A percentile compares a stretch with the other conserved stretches of the same genome.
Conservation (phyloP, 148 eudicot genomes). For the Rhododendron molle region DNA sequence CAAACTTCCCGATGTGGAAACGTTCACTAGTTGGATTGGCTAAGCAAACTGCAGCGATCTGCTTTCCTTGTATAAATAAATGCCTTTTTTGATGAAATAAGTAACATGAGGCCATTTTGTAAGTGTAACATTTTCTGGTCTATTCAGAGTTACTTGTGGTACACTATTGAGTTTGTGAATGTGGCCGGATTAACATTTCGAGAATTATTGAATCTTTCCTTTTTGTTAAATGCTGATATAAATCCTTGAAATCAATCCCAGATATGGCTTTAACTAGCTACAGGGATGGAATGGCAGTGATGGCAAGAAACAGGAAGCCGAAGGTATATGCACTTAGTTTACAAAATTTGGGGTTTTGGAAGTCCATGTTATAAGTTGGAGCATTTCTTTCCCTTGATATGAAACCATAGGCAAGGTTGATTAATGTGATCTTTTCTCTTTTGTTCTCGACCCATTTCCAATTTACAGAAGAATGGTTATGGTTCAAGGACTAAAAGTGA, state of each 20-base stretch:
- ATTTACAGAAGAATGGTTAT: conserved; percentile 2
- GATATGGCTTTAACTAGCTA: conserved; percentile 6
- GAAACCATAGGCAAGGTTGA: neutral
- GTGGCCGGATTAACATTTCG: neutral
- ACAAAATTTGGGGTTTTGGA: neutral
- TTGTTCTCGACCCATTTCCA: neutral
- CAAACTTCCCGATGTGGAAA: neutral
- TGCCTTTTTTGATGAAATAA: neutral
- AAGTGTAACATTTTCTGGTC: neutral
- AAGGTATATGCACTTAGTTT: conserved; percentile 17
- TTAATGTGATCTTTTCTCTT: neutral
- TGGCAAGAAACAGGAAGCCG: conserved; percentile 19
- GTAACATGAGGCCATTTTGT: neutral
- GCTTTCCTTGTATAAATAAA: neutral
- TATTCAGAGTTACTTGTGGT: neutral
- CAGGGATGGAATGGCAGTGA: neutral
- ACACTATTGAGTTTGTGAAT: neutral
- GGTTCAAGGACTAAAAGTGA: conserved; percentile 3
- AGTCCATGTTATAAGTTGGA: neutral
- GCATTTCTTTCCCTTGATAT: neutral
- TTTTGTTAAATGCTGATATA: neutral
- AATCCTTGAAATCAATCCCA: neutral
- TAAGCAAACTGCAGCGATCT: neutral
- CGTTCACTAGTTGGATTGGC: neutral
- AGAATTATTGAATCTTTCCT: neutral